Evolutionary conservation across 352 stramenopile genomes (phyloP), one percentile per base, ranked within the genome.

Genomic region (Pythium biforme): DNA sequence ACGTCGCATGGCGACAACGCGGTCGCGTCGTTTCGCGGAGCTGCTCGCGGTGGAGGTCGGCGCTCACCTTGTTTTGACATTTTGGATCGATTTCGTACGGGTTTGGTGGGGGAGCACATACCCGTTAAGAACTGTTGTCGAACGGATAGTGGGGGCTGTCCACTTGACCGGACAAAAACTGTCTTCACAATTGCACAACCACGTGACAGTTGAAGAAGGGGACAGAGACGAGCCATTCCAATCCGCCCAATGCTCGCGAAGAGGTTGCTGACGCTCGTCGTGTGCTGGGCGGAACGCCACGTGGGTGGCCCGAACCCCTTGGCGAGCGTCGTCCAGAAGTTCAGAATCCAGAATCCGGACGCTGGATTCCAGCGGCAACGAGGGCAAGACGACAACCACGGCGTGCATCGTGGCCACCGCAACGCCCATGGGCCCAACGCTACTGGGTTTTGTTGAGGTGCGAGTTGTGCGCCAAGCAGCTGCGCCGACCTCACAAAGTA

Each of bases 121-220:
- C n/a, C n/a, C 4, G 37, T 43, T 43, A 43, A 19, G 37, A 43
- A 43, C 37, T n/a, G 37, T 20, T 43, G 14, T 43, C 1, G 37
- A 43, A 43, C 37, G 6, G 37, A n/a, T 43, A 43, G 37, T 43
- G 11, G 37, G 8, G 37, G 11, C 37, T 20, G 14, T n/a, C 14
- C 9, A 8, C 9, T 17, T 19, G 20, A 29, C 27, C 20, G 26
- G 23, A 29, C 43, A 50, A 53, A 33, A 51, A 51, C 46, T 54
- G 48, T 34, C 48, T 41, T 54, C 48, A 54, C 48, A 54, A 54
- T 49, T 49, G n/a, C 19, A 49, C 41, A n/a, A 49, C 41, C 19
- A 10, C 48, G 4, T 40, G 26, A 34, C 48, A 27, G 19, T 49
- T 49, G n/a, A 27, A 49, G 37, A 19, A 17, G 1, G 37, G 37